Base-by-base conservation (phyloP, 2,329 filamentous ascomycete species). In the Aspergillus sojae region DNA sequence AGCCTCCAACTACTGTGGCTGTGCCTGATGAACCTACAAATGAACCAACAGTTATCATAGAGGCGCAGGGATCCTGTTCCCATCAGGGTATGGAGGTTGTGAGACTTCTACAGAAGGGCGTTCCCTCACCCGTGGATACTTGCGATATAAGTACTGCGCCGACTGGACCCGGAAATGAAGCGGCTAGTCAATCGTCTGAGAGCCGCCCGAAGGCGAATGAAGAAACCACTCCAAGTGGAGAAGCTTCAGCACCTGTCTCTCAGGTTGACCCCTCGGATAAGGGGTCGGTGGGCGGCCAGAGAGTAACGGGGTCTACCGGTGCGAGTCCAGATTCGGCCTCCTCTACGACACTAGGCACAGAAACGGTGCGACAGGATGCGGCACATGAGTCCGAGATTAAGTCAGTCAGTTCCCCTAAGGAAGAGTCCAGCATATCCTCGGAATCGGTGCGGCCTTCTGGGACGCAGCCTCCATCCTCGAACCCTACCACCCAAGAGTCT, bases 401-500 rank as follows among this genome's bases (percentile, higher is more conserved):
- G 57, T 36, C 66, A 7, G 67, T 67, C 3, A 55, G 65, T 46
- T 65, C 62, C 12, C 19, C 74, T 53, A 68, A 72, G 78, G 61
- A 81, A 69, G 71, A 81, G 43, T 67, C 68, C 4, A 64, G 54
- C 28, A 77, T 28, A 63, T 50, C 63, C 5, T 77, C 56, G 69
- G 75, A 77, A 39, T 65, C 69, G 2, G 70, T 62, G 4, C 70
- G 72, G 64, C 58, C 79, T 30, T 79, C 82, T 10, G 72, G 83
- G 48, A 79, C 81, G 30, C 79, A 86, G 69, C 80, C 83, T 1
- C 75, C 84, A 9, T 78, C 85, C 1, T 79, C 90, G 1, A 86
- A 88, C 0, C 94, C 94, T 2, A 93, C 94, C 0, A 95, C 96
- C 1, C 95, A 99, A 77, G 95, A 99, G 75, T 95, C 92, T 1